phyloP scores from a whole-genome alignment of 2,329 filamentous ascomycete genomes.

The Arthrobotrys entomopaga region DNA sequence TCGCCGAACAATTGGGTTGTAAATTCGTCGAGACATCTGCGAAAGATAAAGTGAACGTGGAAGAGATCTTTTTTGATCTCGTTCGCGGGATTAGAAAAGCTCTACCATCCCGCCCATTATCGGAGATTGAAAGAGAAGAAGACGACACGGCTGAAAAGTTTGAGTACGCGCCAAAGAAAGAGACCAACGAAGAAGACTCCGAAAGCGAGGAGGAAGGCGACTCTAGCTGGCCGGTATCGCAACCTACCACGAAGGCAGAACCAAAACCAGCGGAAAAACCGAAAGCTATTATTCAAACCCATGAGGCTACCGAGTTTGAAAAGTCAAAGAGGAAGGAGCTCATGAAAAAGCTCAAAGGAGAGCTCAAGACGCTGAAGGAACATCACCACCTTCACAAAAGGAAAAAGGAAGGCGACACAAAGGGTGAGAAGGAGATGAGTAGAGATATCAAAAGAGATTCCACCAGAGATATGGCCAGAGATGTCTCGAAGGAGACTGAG shows the following conservation, averaged over 20 bases:
- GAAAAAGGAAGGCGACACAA: too few relatives aligned
- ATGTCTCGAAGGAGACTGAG: background rate
- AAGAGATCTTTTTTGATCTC: constrained; percentile 98
- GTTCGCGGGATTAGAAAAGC: constrained; percentile 84
- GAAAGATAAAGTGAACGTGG: constrained; percentile 96
- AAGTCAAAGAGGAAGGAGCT: background rate
- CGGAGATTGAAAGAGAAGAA: background rate
- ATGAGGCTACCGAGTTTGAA: background rate
- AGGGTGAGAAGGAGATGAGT: background rate
- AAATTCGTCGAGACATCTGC: constrained; percentile 99
- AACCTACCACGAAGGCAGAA: background rate
- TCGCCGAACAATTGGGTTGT: constrained; percentile 89
- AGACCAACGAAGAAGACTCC: too few relatives aligned
- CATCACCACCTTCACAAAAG: too few relatives aligned
- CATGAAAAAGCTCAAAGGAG: constrained; percentile 1
- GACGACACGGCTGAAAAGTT: background rate
- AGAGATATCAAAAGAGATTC: constrained; percentile 2
- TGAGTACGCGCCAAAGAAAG: too few relatives aligned
- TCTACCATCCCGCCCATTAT: background rate
- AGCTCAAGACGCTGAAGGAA: background rate
- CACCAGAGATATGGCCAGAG: background rate
- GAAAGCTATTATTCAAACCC: background rate
- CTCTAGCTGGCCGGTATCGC: too few relatives aligned
- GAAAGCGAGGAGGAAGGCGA: too few relatives aligned
- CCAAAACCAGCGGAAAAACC: background rate